Evolutionary conservation across 768 basidiomycete genomes (phyloP).

Genomic region (Rhodocollybia butyracea): DNA sequence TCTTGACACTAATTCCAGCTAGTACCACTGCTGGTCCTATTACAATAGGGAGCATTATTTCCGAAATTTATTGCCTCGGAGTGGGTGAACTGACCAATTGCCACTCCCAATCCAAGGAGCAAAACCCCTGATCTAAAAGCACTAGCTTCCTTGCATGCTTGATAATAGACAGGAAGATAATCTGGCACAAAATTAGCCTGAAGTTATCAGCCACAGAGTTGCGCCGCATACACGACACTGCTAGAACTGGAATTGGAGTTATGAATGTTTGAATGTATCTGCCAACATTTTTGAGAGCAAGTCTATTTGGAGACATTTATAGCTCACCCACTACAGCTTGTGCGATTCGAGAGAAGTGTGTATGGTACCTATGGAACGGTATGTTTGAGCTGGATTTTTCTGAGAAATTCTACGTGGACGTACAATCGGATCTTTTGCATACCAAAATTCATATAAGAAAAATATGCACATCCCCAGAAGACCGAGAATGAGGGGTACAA

Average conservation of each 20-base stretch:
- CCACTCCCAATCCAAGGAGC: slow-evolving; percentile 14
- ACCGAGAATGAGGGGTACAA: slow-evolving; percentile 4
- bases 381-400: background rate
- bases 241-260: background rate
- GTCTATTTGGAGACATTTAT: background rate
- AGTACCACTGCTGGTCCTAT: too few relatives aligned
- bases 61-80: too few relatives aligned
- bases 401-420: background rate
- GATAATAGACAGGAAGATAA: slow-evolving; percentile 32
- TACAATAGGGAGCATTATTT: too few relatives aligned
- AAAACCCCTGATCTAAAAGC: slow-evolving; percentile 23
- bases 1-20: too few relatives aligned
- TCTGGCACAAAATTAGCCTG: background rate
- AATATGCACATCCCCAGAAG: background rate
- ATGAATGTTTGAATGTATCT: slow-evolving; percentile 5
- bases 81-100: slow-evolving; percentile 10
- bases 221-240: slow-evolving; percentile 18
- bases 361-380: background rate
- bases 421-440: background rate
- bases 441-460: background rate
- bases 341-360: background rate
- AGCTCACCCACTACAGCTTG: background rate
- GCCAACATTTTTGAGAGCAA: background rate
- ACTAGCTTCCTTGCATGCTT: slow-evolving; percentile 33
- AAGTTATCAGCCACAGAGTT: background rate